Conservation (phyloP, 129 eudicot genomes). For the Oenanthe sinensis region DNA sequence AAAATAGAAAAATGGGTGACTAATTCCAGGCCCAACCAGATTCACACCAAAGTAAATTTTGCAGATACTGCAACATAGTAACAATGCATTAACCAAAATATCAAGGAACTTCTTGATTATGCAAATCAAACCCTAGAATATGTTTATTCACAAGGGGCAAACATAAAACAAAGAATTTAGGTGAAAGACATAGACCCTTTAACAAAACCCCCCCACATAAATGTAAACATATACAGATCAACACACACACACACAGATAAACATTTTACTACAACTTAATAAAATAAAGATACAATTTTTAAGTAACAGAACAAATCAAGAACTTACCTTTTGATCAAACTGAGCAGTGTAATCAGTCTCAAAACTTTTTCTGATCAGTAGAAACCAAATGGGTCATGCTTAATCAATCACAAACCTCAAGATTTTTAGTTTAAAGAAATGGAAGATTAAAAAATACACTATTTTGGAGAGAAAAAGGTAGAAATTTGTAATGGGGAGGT, state of each 20-base stretch:
- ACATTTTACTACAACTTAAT: background rate
- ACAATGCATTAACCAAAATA: background rate
- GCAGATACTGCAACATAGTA: background rate
- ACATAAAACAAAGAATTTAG: slow-evolving; percentile 26
- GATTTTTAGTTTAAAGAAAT: background rate
- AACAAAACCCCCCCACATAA: slow-evolving; percentile 9
- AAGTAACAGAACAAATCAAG: slow-evolving; percentile 1
- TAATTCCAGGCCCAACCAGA: background rate
- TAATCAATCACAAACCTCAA: slow-evolving; percentile 29
- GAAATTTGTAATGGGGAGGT: background rate
- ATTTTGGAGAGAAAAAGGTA: background rate
- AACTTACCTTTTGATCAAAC: slow-evolving; percentile 26
- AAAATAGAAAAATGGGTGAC: slow-evolving; percentile 4
- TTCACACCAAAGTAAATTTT: background rate
- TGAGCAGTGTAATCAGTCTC: slow-evolving; percentile 5
- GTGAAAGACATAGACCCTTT: slow-evolving; percentile 21
- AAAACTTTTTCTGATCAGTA: background rate
- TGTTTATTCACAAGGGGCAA: slow-evolving; percentile 1
- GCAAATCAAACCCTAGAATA: slow-evolving; percentile 25
- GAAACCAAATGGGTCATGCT: slow-evolving; percentile 34
- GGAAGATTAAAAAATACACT: background rate
- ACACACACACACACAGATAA: background rate
- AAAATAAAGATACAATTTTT: background rate
- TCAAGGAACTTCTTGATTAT: slow-evolving; percentile 10
- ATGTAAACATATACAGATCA: slow-evolving; percentile 22